Conservation (phyloP, 805 yeast species). For the Suhomyces emberorum region DNA sequence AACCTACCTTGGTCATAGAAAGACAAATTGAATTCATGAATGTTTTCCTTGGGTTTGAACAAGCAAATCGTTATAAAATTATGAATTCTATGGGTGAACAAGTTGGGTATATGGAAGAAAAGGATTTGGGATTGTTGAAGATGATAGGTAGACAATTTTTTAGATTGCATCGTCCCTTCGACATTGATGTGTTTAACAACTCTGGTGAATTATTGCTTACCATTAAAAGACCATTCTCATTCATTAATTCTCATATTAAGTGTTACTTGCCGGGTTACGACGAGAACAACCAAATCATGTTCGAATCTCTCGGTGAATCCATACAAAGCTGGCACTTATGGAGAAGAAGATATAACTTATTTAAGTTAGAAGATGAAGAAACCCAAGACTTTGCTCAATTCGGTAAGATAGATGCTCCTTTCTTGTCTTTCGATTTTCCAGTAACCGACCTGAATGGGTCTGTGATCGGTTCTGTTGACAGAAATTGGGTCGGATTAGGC, state of each 20-base stretch:
- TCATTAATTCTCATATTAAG: constrained; percentile 85
- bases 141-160: constrained; percentile 80
- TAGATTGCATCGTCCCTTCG: constrained; percentile 82
- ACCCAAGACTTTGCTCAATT: constrained; percentile 63
- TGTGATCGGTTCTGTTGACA: constrained; percentile 73
- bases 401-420: constrained; percentile 84
- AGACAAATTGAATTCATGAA: constrained; percentile 88
- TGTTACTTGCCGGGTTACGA: constrained; percentile 58
- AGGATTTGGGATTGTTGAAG: constrained; percentile 67
- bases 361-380: constrained; percentile 41
- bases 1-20: constrained; percentile 85
- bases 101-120: constrained; percentile 79
- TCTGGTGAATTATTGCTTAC: constrained; percentile 59
- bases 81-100: constrained; percentile 71
- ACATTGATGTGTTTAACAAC: constrained; percentile 66
- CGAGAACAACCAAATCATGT: constrained; percentile 31
- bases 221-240: constrained; percentile 78
- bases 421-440: constrained; percentile 83
- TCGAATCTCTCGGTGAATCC: constrained; percentile 71
- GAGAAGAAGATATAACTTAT: constrained; percentile 85
- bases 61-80: constrained; percentile 75
- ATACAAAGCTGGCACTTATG: constrained; percentile 94
- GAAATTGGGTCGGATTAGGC: constrained; percentile 95
- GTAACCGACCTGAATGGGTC: constrained; percentile 55
- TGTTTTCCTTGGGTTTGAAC: constrained; percentile 84